Evolutionary conservation across 1,284 basidiomycete species (phyloP).

Genomic region (Ganoderma lucidum): DNA sequence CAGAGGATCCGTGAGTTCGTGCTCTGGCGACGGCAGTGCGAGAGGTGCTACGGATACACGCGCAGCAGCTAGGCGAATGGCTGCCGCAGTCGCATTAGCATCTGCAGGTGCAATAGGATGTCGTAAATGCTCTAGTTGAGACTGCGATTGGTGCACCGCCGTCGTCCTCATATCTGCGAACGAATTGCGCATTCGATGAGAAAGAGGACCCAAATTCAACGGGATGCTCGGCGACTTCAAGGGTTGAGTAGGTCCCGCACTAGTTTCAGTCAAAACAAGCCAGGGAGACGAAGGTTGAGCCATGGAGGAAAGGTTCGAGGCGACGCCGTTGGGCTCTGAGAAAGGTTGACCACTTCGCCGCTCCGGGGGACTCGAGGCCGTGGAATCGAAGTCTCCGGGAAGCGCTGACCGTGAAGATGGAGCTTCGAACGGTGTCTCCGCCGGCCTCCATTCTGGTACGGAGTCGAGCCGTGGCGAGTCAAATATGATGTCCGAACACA

Average conservation of each 20-base stretch:
- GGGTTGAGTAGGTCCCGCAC: slow-evolving; percentile 15
- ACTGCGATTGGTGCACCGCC: slow-evolving; percentile 18
- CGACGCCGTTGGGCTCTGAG: neutral
- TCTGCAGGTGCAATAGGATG: slow-evolving; percentile 54
- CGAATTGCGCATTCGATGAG: slow-evolving; percentile 64
- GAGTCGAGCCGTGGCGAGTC: slow-evolving; percentile 34
- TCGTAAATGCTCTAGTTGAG: slow-evolving; percentile 39
- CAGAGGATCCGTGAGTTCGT: slow-evolving; percentile 88
- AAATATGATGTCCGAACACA: slow-evolving; percentile 30
- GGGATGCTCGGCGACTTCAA: slow-evolving; percentile 34
- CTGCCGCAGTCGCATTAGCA: slow-evolving; percentile 76
- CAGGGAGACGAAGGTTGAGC: neutral
- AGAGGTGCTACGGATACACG: slow-evolving; percentile 81
- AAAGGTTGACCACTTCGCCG: neutral
- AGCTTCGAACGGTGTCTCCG: slow-evolving; percentile 28
- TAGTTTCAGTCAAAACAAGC: slow-evolving; percentile 11
- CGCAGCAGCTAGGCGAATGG: slow-evolving; percentile 84
- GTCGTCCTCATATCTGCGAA: slow-evolving; percentile 56
- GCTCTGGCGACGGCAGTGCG: slow-evolving; percentile 85
- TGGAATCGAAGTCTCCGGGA: neutral
- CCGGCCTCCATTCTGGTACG: slow-evolving; percentile 27
- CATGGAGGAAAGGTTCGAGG: neutral
- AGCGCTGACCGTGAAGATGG: slow-evolving; percentile 11
- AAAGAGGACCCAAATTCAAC: slow-evolving; percentile 37
- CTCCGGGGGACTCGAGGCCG: neutral